Conservation (phyloP, 2,329 filamentous ascomycete species). For the Neofusicoccum laricinum region DNA sequence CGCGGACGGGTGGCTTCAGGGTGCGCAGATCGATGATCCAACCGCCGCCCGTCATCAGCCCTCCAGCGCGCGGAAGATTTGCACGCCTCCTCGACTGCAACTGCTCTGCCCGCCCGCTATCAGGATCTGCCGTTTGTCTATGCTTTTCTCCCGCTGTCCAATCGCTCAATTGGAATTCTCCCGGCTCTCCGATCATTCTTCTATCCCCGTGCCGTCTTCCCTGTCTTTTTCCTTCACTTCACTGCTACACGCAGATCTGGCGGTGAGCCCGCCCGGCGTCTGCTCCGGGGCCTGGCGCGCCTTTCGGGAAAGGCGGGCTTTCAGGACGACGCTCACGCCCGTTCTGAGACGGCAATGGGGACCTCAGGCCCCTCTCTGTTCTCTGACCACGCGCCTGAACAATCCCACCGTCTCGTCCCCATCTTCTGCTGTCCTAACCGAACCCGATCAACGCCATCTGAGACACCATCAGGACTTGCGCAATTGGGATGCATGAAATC, state of each 20-base stretch:
- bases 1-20: not conserved
- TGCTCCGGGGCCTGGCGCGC: not conserved
- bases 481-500: not conserved
- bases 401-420: not conserved
- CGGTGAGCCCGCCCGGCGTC: not conserved
- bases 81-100: not conserved
- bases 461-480: not conserved
- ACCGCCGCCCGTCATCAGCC: not conserved
- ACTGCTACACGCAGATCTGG: not conserved
- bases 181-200: not conserved
- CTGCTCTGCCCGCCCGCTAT: not conserved
- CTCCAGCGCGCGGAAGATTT: not conserved
- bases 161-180: not conserved
- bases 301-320: not conserved
- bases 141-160: not conserved
- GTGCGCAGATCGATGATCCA: conserved; percentile 3
- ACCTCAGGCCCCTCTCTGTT: not conserved
- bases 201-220: not conserved
- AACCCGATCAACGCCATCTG: not conserved
- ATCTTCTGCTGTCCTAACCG: not conserved
- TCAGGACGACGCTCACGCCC: not conserved
- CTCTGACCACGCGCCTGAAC: not conserved
- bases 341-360: not conserved
- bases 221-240: not conserved
- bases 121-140: not conserved